A percentile compares a stretch with the other conserved stretches of the same genome.
Conservation (phyloP, 129 eudicot genomes). For the Saposhnikovia divaricata region DNA sequence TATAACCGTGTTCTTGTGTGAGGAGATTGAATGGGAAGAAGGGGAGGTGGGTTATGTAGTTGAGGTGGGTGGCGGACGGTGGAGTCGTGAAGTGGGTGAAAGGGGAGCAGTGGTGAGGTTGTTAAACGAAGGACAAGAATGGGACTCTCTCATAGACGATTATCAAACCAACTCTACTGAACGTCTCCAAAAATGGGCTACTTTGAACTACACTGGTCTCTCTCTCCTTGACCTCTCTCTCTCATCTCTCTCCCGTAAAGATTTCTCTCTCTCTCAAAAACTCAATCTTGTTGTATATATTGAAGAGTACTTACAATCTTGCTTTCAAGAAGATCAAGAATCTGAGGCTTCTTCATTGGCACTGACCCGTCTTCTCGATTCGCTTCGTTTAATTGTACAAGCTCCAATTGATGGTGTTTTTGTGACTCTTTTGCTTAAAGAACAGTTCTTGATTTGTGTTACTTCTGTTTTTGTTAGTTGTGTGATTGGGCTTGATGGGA, state of each 20-base stretch:
- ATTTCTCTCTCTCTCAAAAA: constrained; percentile 49
- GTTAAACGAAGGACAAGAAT: no score
- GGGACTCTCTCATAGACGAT: constrained; percentile 84
- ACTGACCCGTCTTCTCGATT: constrained; percentile 43
- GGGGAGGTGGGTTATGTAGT: no score
- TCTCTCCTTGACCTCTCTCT: constrained; percentile 57
- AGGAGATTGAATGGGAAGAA: no score
- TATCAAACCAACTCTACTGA: constrained; percentile 49
- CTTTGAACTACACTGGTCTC: constrained; percentile 28
- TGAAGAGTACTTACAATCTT: constrained; percentile 35
- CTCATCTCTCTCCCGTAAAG: constrained; percentile 64
- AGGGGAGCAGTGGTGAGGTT: no score
- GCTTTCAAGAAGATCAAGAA: constrained; percentile 13
- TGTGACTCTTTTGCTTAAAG: constrained; percentile 46
- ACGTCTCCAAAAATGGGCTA: constrained; percentile 43
- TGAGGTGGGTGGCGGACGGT: no score
- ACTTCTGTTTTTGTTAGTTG: constrained; percentile 45
- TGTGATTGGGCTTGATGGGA: constrained; percentile 10
- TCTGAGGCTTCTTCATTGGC: constrained; percentile 6
- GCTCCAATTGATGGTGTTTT: constrained; percentile 53
- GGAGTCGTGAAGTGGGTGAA: no score
- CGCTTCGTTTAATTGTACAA: constrained; percentile 48
- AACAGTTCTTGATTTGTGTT: constrained; percentile 51
- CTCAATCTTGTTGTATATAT: constrained; percentile 55
- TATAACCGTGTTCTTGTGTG: no score